Percentiles rank a stretch among this genome's conserved stretches.
Conservation (phyloP, 2,329 filamentous ascomycete species). For the Colletotrichum somersetense region DNA sequence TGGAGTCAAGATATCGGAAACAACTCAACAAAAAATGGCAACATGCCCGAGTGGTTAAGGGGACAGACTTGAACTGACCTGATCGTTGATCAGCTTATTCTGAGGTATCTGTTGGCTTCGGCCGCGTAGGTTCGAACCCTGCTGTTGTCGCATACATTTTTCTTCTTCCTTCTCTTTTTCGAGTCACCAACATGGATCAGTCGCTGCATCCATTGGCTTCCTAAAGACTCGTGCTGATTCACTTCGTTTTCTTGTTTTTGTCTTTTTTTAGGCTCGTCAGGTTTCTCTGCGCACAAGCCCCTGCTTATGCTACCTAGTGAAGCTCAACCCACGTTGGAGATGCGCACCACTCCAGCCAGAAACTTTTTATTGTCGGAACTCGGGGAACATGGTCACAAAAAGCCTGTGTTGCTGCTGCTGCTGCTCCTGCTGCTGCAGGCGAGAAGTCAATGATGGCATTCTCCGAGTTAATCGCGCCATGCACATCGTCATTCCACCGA, state of each 20-base stretch:
- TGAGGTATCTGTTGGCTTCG: slow-evolving; percentile 38
- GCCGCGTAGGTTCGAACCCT: slow-evolving; percentile 42
- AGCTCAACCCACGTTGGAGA: background rate
- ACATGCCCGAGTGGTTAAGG: slow-evolving; percentile 42
- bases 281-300: background rate
- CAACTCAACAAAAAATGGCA: background rate
- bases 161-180: background rate
- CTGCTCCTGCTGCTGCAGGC: too few relatives aligned
- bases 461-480: background rate
- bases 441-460: background rate
- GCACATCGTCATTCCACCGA: too few relatives aligned
- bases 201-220: too few relatives aligned
- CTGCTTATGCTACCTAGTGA: background rate
- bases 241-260: background rate
- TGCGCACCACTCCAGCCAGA: background rate
- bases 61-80: slow-evolving; percentile 37
- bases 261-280: background rate
- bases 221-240: background rate
- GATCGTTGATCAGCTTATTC: background rate
- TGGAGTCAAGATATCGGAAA: fast-evolving
- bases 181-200: too few relatives aligned
- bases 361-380: background rate
- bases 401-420: too few relatives aligned
- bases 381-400: background rate
- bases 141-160: slow-evolving; percentile 33